Base-by-base conservation (phyloP, 768 basidiomycete species). In the Tylopilus plumbeoviolaceoides region DNA sequence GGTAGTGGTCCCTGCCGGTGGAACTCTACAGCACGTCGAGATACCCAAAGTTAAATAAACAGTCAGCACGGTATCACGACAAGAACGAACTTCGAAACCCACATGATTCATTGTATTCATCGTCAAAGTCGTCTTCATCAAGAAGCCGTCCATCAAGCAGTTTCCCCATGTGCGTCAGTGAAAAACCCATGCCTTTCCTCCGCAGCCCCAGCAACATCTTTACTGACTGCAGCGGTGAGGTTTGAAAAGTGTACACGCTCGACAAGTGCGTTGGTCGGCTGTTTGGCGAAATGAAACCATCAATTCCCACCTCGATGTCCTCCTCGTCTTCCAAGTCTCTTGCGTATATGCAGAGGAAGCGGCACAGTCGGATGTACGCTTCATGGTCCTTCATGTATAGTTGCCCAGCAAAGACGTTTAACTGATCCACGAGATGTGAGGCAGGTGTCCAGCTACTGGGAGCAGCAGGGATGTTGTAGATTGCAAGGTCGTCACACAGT, bases 131-230 rank as follows among this genome's bases (percentile, higher is more conserved):
- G 0, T 11, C 50, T 48, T 56, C 44, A 0, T 49, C 55, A 41
- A 75, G 55, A 1, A 50, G 21, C 25, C 60, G 60, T 27, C 61
- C 67, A 41, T 66, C 55, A 20, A 78, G 39, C 23, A 78, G 61
- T 42, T 71, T 70, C 3, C 78, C 77, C 58, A 77, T 59, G 53
- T 79, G 75, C 5, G 77, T 78, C 35, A 44, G 47, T 15, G 56
- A 43, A 55, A 68, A 23, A 23, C 23, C 23, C 1, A 5, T 23
- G 23, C 23, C 23, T 23, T 23, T 23, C 23, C 23, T 23, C 7
- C 75, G 69, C 38, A 71, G 51, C 11, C 53, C 20, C 7, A 64
- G 46, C 41, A 68, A 41, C 5, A n/a, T 47, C 33, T 46, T 56
- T 43, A 70, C 21, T 9, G 67, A 63, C 10, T 51, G 36, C 1